Conservation (phyloP, 2,329 filamentous ascomycete species). For the Trichoderma brevicompactum region DNA sequence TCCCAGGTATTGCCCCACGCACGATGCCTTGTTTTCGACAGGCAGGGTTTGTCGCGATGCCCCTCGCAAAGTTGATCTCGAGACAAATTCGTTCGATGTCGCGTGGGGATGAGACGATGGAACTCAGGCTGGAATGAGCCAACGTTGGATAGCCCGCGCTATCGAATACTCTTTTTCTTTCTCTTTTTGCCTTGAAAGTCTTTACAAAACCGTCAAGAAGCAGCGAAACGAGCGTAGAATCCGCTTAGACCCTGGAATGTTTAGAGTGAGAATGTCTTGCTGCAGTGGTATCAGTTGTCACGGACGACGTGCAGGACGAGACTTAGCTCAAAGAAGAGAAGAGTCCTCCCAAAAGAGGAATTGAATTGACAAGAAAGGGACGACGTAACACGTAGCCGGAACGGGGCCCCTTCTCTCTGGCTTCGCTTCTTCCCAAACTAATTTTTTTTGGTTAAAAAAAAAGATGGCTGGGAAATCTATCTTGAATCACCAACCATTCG, state of each 20-base stretch:
- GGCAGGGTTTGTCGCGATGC: not conserved
- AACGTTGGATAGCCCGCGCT: not conserved
- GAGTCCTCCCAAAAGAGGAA: constrained; percentile 20
- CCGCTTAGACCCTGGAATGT: constrained; percentile 25
- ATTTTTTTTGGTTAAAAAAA: not conserved
- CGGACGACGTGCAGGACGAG: constrained; percentile 26
- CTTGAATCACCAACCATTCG: constrained; percentile 26
- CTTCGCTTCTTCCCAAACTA: constrained; percentile 5
- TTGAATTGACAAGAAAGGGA: not conserved
- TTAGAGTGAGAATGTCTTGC: constrained; percentile 25
- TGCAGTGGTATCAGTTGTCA: constrained; percentile 26
- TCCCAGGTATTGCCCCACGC: not conserved
- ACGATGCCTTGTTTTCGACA: not conserved
- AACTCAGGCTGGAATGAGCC: constrained; percentile 24
- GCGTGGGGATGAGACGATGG: not conserved
- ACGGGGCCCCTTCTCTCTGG: not conserved
- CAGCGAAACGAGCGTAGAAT: constrained; percentile 13
- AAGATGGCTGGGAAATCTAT: constrained; percentile 24
- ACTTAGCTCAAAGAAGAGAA: constrained; percentile 29
- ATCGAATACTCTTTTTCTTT: not conserved
- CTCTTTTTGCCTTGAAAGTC: not conserved
- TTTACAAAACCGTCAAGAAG: not conserved
- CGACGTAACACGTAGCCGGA: constrained; percentile 17
- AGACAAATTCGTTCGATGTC: not conserved
- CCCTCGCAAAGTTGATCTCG: not conserved